Evolutionary conservation across 768 basidiomycete genomes (phyloP), one percentile per base, ranked within the genome.

Genomic region (Boletus speciosus): DNA sequence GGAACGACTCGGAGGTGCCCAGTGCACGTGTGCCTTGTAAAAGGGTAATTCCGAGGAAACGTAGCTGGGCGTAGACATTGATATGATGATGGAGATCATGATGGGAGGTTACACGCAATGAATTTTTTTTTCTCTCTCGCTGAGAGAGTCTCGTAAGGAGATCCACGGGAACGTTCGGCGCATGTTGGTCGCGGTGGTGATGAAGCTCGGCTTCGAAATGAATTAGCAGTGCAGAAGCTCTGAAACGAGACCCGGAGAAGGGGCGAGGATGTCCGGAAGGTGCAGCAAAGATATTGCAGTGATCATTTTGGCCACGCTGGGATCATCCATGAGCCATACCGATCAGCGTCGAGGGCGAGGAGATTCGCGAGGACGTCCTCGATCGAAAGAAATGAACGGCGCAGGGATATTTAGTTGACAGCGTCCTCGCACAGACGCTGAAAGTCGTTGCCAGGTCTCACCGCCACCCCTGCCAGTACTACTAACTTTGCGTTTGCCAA

Each of bases 171-270:
- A 34, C 37, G 57, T 27, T 57, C 46, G 11, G 40, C 16, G 38
- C 29, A 29, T 56, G 59, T 56, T 56, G 43, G 47, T 60, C 35
- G 47, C 35, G 34, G 34, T 57, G 55, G 56, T n/a, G 56, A 55
- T 47, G 45, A 19, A 35, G 6, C 7, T 29, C 8, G 29, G 29
- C 7, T 16, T 36, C 9, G 10, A 51, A 31, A 39, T 58, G 57
- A 54, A 60, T 25, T 31, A 29, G 29, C 43, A 49, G 42, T 55
- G 46, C 51, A 46, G 38, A 46, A 55, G 52, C 23, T 7, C 53
- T 41, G 47, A 35, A 34, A 15, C 34, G 29, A 31, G 46, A 35
- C 44, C 25, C 32, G 21, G 46, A 35, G 46, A 38, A 19, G 32
- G 23, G 8, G 52, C 3, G 27, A 29, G 19, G 23, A 14, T 23